These are phyloP conservation scores for Colletotrichum salicis DNA, from an alignment of 2,329 filamentous ascomycete species.

Conservation along the genomic window DNA sequence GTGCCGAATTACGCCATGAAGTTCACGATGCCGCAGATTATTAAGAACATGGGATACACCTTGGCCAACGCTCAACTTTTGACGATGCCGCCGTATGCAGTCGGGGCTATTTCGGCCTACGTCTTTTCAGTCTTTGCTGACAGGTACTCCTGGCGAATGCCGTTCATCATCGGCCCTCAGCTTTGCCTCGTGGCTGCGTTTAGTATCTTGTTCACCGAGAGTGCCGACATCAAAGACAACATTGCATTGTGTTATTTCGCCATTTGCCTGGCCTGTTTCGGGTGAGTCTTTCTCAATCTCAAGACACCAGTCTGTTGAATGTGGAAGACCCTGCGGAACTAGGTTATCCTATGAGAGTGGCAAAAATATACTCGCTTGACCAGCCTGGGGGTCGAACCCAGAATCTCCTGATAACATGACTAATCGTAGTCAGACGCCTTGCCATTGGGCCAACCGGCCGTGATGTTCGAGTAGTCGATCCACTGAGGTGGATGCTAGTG, in stretches of 20 bases:
- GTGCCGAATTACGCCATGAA: conserved; percentile 48
- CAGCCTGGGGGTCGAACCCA: conserved; percentile 35
- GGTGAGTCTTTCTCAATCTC: conserved; percentile 33
- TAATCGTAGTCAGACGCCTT: conserved; percentile 55
- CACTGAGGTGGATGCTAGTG: conserved; percentile 6
- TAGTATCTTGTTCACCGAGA: conserved; percentile 48
- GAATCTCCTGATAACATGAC: conserved; percentile 28
- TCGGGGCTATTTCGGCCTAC: conserved; percentile 46
- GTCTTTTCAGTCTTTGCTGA: conserved; percentile 49
- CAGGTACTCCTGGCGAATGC: conserved; percentile 50
- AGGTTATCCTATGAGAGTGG: too few relatives aligned
- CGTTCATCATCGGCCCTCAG: conserved; percentile 50
- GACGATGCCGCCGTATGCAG: conserved; percentile 50
- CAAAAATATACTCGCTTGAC: conserved; percentile 6
- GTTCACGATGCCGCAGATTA: conserved; percentile 51
- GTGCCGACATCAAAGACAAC: conserved; percentile 49
- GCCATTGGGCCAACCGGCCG: conserved; percentile 48
- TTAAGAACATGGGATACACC: conserved; percentile 53
- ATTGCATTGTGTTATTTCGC: conserved; percentile 55
- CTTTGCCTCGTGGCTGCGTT: conserved; percentile 48
- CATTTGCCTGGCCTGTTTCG: conserved; percentile 52
- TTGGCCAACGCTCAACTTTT: conserved; percentile 44
- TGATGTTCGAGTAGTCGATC: neutral
- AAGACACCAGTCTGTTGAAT: neutral
- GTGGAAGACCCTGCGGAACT: neutral